phyloP scores from a whole-genome alignment of 2,329 filamentous ascomycete genomes.

The Xylaria polymorpha region DNA sequence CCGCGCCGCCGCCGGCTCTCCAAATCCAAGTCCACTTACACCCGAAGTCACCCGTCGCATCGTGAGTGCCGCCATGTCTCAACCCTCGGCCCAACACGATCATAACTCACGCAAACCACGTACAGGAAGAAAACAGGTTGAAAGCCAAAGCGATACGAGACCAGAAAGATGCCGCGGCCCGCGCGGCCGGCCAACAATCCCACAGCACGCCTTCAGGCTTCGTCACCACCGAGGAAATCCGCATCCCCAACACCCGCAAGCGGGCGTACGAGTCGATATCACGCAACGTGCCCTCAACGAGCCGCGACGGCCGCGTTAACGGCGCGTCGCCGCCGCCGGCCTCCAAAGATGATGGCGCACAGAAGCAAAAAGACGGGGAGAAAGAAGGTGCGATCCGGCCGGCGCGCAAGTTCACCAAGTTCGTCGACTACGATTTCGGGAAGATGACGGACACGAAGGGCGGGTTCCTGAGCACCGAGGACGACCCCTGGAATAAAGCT shows the following conservation, averaged over 20 bases:
- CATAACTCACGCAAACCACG: slow-evolving; percentile 7
- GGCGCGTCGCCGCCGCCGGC: slow-evolving; percentile 48
- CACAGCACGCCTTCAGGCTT: slow-evolving; percentile 73
- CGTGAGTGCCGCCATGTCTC: slow-evolving; percentile 53
- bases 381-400: slow-evolving; percentile 69
- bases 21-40: slow-evolving; percentile 60
- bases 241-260: slow-evolving; percentile 71
- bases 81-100: not conserved
- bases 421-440: slow-evolving; percentile 97
- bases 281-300: slow-evolving; percentile 63
- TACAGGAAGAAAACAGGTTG: slow-evolving; percentile 85
- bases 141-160: slow-evolving; percentile 88
- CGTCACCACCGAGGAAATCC: slow-evolving; percentile 73
- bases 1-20: slow-evolving; percentile 44
- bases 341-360: slow-evolving; percentile 39
- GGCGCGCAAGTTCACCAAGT: slow-evolving; percentile 89
- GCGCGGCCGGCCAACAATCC: slow-evolving; percentile 56
- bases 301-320: slow-evolving; percentile 73
- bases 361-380: slow-evolving; percentile 40
- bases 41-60: slow-evolving; percentile 67
- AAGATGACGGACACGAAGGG: slow-evolving; percentile 99
- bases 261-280: slow-evolving; percentile 75
- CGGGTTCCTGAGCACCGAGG: slow-evolving; percentile 89
- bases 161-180: slow-evolving; percentile 73
- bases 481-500: slow-evolving; percentile 89